Conservation (phyloP, 129 eudicot genomes). For the Chrysanthemum lavandulifolium region DNA sequence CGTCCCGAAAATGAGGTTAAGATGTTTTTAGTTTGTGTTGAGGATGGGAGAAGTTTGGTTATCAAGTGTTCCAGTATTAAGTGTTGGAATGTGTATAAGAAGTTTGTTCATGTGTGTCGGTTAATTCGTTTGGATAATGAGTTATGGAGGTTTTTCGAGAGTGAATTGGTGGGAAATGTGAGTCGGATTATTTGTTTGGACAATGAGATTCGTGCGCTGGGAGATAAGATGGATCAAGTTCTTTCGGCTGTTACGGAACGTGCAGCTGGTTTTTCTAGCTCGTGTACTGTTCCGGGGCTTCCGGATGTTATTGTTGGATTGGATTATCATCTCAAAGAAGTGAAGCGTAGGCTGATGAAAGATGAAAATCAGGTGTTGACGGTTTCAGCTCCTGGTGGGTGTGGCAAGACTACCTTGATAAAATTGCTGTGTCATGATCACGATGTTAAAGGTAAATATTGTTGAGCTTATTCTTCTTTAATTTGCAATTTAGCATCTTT, state of each 20-base stretch:
- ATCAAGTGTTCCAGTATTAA: conserved; percentile 25
- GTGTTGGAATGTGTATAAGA: conserved; percentile 31
- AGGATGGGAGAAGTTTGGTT: conserved; percentile 17
- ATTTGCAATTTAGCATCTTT: no score
- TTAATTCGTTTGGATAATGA: conserved; percentile 21
- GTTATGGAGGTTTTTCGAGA: conserved; percentile 19
- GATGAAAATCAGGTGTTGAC: conserved; percentile 27
- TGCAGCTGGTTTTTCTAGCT: conserved; percentile 25
- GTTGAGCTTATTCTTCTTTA: no score
- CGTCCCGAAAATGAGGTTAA: conserved; percentile 24
- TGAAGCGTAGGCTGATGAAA: conserved; percentile 32
- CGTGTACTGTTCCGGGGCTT: conserved; percentile 30
- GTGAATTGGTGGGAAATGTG: conserved; percentile 9
- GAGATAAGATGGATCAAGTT: conserved; percentile 22
- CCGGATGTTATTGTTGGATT: conserved; percentile 36
- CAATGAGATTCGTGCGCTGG: conserved; percentile 8
- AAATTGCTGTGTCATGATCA: conserved; percentile 50
- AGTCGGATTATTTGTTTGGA: conserved; percentile 1
- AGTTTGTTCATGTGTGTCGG: conserved; percentile 12
- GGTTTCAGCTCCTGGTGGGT: conserved; percentile 50
- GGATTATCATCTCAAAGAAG: conserved; percentile 28
- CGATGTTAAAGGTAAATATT: conserved; percentile 30
- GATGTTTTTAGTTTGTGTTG: conserved; percentile 5
- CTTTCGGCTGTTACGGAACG: conserved; percentile 20
- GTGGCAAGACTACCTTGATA: conserved; percentile 50